Conservation (phyloP, 2,329 filamentous ascomycete genomes). For the Myriosclerotinia scirpicola region DNA sequence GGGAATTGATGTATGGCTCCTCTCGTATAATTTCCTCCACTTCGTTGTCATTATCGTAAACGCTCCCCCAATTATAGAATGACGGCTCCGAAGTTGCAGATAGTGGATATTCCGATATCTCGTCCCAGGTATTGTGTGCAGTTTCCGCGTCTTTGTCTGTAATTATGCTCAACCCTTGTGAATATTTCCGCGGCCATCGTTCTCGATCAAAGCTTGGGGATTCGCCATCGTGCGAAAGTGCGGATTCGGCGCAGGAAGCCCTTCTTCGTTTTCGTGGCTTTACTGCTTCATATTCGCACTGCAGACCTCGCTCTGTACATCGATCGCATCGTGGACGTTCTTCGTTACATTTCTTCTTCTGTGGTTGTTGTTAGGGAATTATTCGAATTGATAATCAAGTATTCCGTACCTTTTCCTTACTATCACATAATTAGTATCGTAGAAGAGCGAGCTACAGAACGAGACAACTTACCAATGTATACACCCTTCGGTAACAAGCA, state of each 20-base stretch:
- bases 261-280: constrained; percentile 36
- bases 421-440: constrained; percentile 32
- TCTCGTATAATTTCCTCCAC: constrained; percentile 35
- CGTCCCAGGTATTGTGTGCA: constrained; percentile 32
- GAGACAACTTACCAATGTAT: constrained; percentile 38
- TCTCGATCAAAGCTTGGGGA: constrained; percentile 30
- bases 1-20: constrained; percentile 21
- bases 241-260: constrained; percentile 28
- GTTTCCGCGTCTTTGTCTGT: constrained; percentile 21
- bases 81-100: constrained; percentile 31
- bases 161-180: constrained; percentile 27
- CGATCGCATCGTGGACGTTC: constrained; percentile 39
- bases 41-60: constrained; percentile 28
- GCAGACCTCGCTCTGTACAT: constrained; percentile 35
- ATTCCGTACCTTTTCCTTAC: constrained; percentile 40
- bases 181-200: constrained; percentile 33
- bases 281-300: constrained; percentile 40
- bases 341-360: constrained; percentile 43
- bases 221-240: constrained; percentile 30
- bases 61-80: constrained; percentile 30
- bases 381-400: neutral
- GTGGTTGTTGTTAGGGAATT: constrained; percentile 25
- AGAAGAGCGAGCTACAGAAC: neutral
- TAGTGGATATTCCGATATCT: constrained; percentile 30
- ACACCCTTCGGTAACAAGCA: constrained; percentile 33